Conservation (phyloP, 73 alveolate species). For the Paramecium octaurelia region DNA sequence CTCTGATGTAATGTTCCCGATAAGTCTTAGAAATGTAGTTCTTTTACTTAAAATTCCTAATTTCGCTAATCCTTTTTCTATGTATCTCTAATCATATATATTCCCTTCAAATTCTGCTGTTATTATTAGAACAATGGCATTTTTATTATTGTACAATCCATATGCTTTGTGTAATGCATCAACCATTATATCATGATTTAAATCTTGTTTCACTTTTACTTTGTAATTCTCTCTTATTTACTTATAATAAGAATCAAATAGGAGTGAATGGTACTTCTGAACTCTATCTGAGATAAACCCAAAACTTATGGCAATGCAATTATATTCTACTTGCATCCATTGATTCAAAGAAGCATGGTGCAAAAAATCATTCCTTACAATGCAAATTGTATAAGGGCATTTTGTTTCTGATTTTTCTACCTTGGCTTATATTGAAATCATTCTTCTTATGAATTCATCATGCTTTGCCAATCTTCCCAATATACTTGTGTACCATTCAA, state of each 20-base stretch:
- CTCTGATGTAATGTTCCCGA: not conserved
- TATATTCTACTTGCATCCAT: conserved; percentile 56
- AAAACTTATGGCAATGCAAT: conserved; percentile 46
- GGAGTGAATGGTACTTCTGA: not conserved
- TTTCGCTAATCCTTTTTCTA: conserved; percentile 44
- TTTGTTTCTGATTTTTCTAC: conserved; percentile 34
- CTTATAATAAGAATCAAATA: conserved; percentile 35
- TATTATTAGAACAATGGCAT: conserved; percentile 24
- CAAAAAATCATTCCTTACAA: conserved; percentile 49
- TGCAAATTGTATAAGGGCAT: not conserved
- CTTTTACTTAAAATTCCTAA: conserved; percentile 44
- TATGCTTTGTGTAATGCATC: conserved; percentile 44
- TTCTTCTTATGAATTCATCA: conserved; percentile 33
- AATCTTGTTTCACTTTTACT: not conserved
- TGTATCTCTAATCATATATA: conserved; percentile 51
- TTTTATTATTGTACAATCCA: not conserved
- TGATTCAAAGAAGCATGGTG: conserved; percentile 34
- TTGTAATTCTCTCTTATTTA: not conserved
- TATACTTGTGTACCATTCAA: conserved; percentile 40
- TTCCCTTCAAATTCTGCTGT: conserved; percentile 59
- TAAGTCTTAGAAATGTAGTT: conserved; percentile 7
- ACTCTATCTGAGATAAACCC: conserved; percentile 57
- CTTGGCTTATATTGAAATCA: conserved; percentile 36
- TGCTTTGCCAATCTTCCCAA: not conserved
- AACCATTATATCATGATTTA: not conserved